Base-by-base conservation (phyloP, 2,329 filamentous ascomycete genomes). In the Diaporthe capsici region DNA sequence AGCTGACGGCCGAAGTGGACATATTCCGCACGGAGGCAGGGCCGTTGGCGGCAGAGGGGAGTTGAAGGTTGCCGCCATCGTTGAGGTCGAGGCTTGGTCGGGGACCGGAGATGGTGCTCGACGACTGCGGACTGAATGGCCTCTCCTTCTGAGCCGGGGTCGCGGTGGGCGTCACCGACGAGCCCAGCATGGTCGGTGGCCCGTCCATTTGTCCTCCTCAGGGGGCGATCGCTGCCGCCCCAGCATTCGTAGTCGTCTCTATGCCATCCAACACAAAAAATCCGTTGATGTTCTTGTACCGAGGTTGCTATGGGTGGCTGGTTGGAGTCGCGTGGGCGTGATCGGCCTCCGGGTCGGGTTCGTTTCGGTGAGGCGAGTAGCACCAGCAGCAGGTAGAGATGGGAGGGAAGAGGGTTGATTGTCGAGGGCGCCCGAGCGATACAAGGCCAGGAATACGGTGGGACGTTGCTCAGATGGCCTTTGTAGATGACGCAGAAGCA, bases 51-150 rank as follows among this genome's bases (percentile, higher is more conserved):
- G 80, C 77, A 9, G 83, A 77, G 2, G 85, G 82, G 28, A 87
- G 88, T 78, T 90, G 90, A 53, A 92, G 86, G 76, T 79, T 82
- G 81, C 82, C 83, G 39, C 79, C 81, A 76, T 85, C 87, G 83
- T 90, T 88, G 78, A 90, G 89, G 75, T 93, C 91, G 79, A 92
- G 83, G 79, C 89, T 91, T 39, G 87, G 83, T 76, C 85, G 86
- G 75, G 84, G 82, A 72, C 83, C 65, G 60, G n/a, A 73, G 81
- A 82, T 80, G 39, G 83, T 82, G 63, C 81, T 86, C 76, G 86
- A 80, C 75, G 85, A 84, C 74, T 90, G 87, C 73, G 83, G 82
- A 75, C 84, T 84, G 76, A 87, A 84, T 75, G 87, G 85, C 84
- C 90, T 90, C 83, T 90, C 76, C 70, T 75, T 75, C 76, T 77